Evolutionary conservation across 2,329 filamentous ascomycete genomes (phyloP).

Genomic region (Fusarium sp.): DNA sequence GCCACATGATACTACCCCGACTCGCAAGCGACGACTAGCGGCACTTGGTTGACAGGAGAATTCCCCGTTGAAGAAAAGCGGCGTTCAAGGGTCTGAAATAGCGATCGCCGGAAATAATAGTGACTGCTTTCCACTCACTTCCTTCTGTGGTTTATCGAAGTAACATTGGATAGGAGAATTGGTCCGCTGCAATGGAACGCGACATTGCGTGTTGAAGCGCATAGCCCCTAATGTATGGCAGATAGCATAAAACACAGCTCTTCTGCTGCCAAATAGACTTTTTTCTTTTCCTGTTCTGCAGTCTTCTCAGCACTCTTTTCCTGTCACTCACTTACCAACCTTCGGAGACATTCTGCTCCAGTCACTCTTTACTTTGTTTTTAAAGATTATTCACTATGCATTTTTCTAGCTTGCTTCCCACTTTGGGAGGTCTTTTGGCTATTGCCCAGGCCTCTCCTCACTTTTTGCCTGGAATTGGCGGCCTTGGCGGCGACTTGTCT

Average conservation of each 20-base stretch:
- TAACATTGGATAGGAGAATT: slow-evolving; percentile 20
- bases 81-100: slow-evolving; percentile 24
- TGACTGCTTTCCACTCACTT: slow-evolving; percentile 11
- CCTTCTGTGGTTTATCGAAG: slow-evolving; percentile 2
- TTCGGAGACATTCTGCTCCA: slow-evolving; percentile 40
- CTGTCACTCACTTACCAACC: slow-evolving; percentile 38
- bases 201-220: not conserved
- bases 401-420: slow-evolving; percentile 36
- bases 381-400: slow-evolving; percentile 23
- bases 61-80: slow-evolving; percentile 9
- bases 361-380: slow-evolving; percentile 44
- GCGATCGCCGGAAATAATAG: slow-evolving; percentile 36
- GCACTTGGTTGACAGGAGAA: slow-evolving; percentile 13
- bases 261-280: not conserved
- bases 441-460: slow-evolving; percentile 41
- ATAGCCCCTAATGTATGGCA: slow-evolving; percentile 4
- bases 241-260: slow-evolving; percentile 11
- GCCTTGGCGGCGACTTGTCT: slow-evolving; percentile 3
- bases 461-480: slow-evolving; percentile 18
- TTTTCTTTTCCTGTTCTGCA: slow-evolving; percentile 7
- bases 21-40: not conserved
- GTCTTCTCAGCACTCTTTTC: slow-evolving; percentile 30
- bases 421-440: slow-evolving; percentile 39
- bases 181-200: slow-evolving; percentile 2
- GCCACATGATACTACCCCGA: slow-evolving; percentile 19